Percentiles rank a stretch among this genome's conserved stretches.
Evolutionary conservation across 1,139 yeast genomes (phyloP).

Genomic region (Scheffersomyces stambukii): DNA sequence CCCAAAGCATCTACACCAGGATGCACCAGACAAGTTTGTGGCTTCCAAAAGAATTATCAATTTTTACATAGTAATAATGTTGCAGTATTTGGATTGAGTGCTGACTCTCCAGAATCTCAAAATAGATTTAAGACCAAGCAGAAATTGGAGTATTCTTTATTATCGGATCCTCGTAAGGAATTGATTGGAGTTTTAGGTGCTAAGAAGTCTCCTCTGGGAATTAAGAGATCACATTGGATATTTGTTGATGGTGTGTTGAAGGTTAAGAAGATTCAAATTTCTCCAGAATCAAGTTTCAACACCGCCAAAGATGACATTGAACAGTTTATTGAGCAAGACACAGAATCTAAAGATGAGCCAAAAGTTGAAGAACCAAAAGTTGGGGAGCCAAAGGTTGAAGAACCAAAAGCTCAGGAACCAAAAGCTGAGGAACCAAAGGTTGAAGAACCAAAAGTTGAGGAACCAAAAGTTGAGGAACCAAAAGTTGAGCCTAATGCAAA

Average conservation of each 20-base stretch:
- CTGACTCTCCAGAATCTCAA: constrained; percentile 74
- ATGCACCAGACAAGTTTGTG: constrained; percentile 89
- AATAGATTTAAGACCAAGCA: constrained; percentile 71
- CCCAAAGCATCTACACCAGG: constrained; percentile 96
- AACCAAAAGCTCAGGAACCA: constrained; percentile 3
- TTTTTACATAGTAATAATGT: constrained; percentile 49
- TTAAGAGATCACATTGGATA: constrained; percentile 86
- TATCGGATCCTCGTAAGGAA: constrained; percentile 70
- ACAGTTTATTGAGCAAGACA: constrained; percentile 17
- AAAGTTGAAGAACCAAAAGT: constrained; percentile 6
- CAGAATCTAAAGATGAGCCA: constrained; percentile 3
- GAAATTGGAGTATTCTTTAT: constrained; percentile 63
- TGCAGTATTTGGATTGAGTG: constrained; percentile 63
- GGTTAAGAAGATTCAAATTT: constrained; percentile 60
- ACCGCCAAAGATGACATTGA: constrained; percentile 58
- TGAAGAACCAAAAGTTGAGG: constrained; percentile 2
- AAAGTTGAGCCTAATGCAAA: too few species aligned
- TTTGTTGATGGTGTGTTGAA: constrained; percentile 72
- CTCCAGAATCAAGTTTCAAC: constrained; percentile 73
- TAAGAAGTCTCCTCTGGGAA: constrained; percentile 71
- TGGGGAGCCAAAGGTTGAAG: constrained; percentile 5
- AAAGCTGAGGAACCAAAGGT: constrained; percentile 1
- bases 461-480: background rate
- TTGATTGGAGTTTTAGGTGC: constrained; percentile 79
- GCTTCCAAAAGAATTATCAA: constrained; percentile 67